A percentile compares a stretch with the other conserved stretches of the same genome.
These are phyloP conservation scores for Trametopsis cervina DNA, from an alignment of 768 basidiomycete species.

Conservation along the genomic window DNA sequence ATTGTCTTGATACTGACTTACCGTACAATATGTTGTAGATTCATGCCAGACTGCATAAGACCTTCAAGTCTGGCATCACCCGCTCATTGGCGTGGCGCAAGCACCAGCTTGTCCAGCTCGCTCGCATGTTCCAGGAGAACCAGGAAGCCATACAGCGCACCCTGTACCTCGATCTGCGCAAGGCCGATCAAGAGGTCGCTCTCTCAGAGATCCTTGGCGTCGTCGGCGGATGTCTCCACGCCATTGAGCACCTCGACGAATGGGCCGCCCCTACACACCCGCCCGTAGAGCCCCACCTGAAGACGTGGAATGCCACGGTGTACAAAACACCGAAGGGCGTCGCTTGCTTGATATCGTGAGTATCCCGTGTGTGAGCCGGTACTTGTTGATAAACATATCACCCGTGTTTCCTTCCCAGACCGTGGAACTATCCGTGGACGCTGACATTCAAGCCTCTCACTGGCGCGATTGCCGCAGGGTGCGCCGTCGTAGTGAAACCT, in stretches of 20 bases:
- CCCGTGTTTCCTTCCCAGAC: slow-evolving; percentile 29
- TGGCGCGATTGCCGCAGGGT: slow-evolving; percentile 71
- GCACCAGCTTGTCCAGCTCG: slow-evolving; percentile 56
- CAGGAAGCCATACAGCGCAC: slow-evolving; percentile 41
- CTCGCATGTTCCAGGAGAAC: slow-evolving; percentile 55
- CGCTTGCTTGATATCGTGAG: slow-evolving; percentile 50
- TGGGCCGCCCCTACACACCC: slow-evolving; percentile 45
- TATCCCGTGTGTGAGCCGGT: slow-evolving; percentile 6
- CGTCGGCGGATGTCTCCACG: slow-evolving; percentile 35
- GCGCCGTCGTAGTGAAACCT: slow-evolving; percentile 54
- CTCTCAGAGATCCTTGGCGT: slow-evolving; percentile 36
- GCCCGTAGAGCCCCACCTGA: slow-evolving; percentile 32
- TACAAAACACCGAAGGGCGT: slow-evolving; percentile 53
- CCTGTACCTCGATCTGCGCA: slow-evolving; percentile 21
- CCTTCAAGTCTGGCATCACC: slow-evolving; percentile 42
- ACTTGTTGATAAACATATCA: not conserved
- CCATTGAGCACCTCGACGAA: slow-evolving; percentile 43
- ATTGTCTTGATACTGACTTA: too few species aligned
- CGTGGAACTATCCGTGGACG: slow-evolving; percentile 60
- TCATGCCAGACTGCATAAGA: slow-evolving; percentile 30
- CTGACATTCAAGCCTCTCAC: slow-evolving; percentile 48
- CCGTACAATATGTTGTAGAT: too few species aligned
- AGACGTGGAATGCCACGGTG: slow-evolving; percentile 44
- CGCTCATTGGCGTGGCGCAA: slow-evolving; percentile 49
- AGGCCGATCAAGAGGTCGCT: slow-evolving; percentile 13